Evolutionary conservation across 23 red algal genomes (phyloP).

Genomic region (Gracilaria gracilis): DNA sequence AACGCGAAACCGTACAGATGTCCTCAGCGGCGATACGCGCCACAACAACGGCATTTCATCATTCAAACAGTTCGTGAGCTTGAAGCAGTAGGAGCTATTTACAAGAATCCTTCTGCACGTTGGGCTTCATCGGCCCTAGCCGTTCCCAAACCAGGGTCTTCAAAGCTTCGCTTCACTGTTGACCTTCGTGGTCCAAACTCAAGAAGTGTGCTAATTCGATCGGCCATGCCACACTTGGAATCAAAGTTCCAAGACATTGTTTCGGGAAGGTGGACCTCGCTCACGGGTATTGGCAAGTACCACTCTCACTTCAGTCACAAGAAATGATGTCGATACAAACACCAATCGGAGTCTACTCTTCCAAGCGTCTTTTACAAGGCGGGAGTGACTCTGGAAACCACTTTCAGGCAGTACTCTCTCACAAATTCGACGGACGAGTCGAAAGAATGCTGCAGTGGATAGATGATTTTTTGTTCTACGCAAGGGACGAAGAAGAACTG

Average conservation of each 20-base stretch:
- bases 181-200: slow-evolving; percentile 15
- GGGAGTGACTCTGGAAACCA: no score
- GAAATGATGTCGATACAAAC: slow-evolving; percentile 29
- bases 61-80: no score
- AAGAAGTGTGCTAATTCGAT: neutral
- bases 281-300: no score
- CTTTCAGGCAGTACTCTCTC: neutral
- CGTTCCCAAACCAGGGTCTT: slow-evolving; percentile 18
- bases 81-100: neutral
- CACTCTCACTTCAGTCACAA: neutral
- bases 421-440: neutral
- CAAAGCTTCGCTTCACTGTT: no score
- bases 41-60: slow-evolving; percentile 3
- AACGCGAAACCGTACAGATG: neutral
- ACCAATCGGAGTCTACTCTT: slow-evolving; percentile 1
- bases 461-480: no score
- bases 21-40: slow-evolving; percentile 4
- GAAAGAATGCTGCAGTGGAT: slow-evolving; percentile 19
- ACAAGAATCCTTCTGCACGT: neutral
- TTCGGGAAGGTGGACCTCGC: slow-evolving; percentile 19
- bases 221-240: no score
- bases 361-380: neutral
- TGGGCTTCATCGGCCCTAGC: slow-evolving; percentile 36
- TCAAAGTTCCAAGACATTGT: slow-evolving; percentile 8
- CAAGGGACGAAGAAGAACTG: slow-evolving; percentile 9